Evolutionary conservation across 2,329 filamentous ascomycete species (phyloP).

Genomic region (Trichoderma hamatum): DNA sequence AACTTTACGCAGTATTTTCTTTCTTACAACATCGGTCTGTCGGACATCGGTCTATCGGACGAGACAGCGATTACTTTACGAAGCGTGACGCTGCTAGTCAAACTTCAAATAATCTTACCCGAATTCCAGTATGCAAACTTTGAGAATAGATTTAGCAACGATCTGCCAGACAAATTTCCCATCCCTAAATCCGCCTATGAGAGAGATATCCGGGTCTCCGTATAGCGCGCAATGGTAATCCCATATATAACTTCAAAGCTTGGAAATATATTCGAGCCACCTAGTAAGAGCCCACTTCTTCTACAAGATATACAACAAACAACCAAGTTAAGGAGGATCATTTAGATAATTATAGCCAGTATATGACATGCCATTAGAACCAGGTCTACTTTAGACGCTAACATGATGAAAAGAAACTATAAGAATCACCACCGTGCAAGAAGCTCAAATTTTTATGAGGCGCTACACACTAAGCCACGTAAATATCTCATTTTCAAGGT

Average conservation of each 20-base stretch:
- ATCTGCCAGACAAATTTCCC: neutral
- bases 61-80: neutral
- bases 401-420: neutral
- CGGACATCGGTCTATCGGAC: neutral
- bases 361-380: neutral
- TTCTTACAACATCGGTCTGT: neutral
- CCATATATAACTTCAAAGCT: neutral
- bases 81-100: neutral
- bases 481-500: no score
- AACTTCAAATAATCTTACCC: neutral
- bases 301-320: neutral
- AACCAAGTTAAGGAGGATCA: neutral
- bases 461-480: no score
- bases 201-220: neutral
- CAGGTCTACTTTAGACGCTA: neutral
- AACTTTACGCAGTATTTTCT: neutral
- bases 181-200: neutral
- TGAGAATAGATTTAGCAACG: neutral
- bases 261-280: neutral
- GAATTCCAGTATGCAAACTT: neutral
- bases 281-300: neutral
- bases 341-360: neutral
- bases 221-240: neutral
- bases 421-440: neutral
- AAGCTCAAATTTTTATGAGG: no score